These are phyloP conservation scores for Byssochlamys sp. DNA, from an alignment of 2,329 filamentous ascomycete genomes.

Conservation along the genomic window DNA sequence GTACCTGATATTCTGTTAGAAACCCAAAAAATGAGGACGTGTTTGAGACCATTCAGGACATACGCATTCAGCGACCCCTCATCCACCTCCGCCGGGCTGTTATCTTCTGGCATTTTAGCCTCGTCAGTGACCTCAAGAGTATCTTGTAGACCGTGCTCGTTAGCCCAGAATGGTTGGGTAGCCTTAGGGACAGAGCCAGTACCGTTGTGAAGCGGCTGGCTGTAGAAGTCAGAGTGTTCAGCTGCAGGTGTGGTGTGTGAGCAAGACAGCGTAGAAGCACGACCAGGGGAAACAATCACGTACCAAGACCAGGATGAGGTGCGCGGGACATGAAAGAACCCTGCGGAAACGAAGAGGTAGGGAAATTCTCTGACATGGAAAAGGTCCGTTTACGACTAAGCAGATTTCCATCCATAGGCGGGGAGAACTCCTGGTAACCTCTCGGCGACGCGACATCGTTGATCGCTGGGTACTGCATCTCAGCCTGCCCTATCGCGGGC, in stretches of 20 bases:
- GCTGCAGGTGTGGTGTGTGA: constrained; percentile 4
- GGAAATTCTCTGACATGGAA: constrained; percentile 40
- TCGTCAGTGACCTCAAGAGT: constrained; percentile 24
- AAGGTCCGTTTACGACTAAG: constrained; percentile 40
- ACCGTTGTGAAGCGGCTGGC: constrained; percentile 14
- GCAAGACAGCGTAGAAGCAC: not conserved
- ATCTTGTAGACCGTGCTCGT: constrained; percentile 22
- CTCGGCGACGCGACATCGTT: constrained; percentile 33
- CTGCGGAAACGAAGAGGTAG: constrained; percentile 33
- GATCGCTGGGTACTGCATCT: constrained; percentile 36
- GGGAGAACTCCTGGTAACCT: constrained; percentile 45
- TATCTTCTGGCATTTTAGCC: constrained; percentile 24
- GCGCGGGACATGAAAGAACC: constrained; percentile 26
- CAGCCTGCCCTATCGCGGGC: constrained; percentile 29
- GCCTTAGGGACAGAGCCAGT: constrained; percentile 29
- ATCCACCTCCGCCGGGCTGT: constrained; percentile 27
- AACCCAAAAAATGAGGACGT: not conserved
- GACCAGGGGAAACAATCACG: constrained; percentile 3
- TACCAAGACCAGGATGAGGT: constrained; percentile 27
- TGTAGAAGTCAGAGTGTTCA: constrained; percentile 7
- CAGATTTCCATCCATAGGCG: constrained; percentile 37
- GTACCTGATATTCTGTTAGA: constrained; percentile 23
- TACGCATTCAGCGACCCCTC: constrained; percentile 33
- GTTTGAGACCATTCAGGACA: constrained; percentile 7
- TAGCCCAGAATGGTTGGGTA: constrained; percentile 31